Evolutionary conservation across 1,139 yeast genomes (phyloP).

Genomic region (Diutina catenulata): DNA sequence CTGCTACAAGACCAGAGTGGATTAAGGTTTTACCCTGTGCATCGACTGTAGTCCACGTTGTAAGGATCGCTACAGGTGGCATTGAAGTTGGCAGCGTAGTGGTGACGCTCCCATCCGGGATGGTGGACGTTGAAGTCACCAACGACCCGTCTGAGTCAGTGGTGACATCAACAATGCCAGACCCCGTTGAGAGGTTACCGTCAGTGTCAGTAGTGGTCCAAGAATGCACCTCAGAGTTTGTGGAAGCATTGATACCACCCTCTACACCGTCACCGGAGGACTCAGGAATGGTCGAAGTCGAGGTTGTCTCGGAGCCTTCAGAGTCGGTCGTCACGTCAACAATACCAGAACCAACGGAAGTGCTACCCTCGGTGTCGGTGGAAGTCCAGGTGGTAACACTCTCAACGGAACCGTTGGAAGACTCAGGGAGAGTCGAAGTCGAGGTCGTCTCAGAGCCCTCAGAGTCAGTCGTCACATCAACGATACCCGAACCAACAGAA

Average conservation of each 20-base stretch:
- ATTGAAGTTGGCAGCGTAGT: background rate
- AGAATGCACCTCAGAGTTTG: background rate
- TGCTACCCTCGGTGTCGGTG: background rate
- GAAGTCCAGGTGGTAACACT: background rate
- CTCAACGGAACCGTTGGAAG: background rate
- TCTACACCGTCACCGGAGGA: background rate
- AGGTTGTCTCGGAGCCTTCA: background rate
- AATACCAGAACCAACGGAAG: background rate
- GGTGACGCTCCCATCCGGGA: background rate
- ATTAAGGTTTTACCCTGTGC: background rate
- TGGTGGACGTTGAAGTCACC: background rate
- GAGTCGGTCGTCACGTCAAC: constrained; percentile 1
- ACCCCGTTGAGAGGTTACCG: background rate
- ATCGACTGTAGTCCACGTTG: background rate
- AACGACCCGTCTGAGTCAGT: background rate
- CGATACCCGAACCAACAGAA: background rate
- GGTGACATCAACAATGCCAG: constrained; percentile 2
- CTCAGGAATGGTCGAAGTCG: background rate
- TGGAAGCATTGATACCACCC: background rate
- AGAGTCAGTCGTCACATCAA: background rate
- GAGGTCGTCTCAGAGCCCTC: background rate
- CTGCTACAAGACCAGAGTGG: background rate
- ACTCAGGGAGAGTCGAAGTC: background rate
- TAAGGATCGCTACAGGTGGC: background rate
- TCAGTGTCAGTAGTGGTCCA: background rate